Evolutionary conservation across 192 early-diverging fungal species (phyloP).

Genomic region (Linnemannia exigua): DNA sequence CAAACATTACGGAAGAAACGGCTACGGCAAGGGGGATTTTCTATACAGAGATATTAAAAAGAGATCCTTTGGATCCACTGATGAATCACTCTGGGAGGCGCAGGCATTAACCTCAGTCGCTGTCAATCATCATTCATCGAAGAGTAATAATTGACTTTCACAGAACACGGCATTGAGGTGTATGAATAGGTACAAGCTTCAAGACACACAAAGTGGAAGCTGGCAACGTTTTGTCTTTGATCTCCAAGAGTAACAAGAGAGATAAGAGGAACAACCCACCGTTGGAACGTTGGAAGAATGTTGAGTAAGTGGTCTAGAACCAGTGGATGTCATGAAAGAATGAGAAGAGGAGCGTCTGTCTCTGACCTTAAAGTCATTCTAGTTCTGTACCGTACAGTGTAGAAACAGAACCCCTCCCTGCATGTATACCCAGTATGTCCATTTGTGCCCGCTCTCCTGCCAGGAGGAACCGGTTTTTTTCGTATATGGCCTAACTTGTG

Average conservation of each 20-base stretch:
- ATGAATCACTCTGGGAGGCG: no score
- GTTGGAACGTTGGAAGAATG: not conserved
- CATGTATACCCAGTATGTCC: not conserved
- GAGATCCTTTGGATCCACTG: not conserved
- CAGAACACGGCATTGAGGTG: not conserved
- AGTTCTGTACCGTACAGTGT: no score
- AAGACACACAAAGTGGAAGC: not conserved
- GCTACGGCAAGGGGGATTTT: no score
- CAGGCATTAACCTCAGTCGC: no score
- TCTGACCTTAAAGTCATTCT: not conserved
- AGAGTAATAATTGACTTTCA: no score
- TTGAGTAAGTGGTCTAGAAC: not conserved
- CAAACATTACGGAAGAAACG: not conserved
- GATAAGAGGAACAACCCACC: not conserved
- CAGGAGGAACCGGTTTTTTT: slow-evolving; percentile 6
- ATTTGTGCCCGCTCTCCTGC: not conserved
- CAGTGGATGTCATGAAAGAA: no score
- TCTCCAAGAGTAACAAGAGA: not conserved
- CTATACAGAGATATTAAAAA: no score
- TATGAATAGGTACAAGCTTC: not conserved
- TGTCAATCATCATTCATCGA: not conserved
- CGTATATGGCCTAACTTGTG: not conserved
- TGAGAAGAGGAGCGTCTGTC: not conserved
- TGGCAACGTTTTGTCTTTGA: not conserved
- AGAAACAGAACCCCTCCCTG: not conserved